Percentiles rank a stretch among this genome's conserved stretches.
phyloP scores from a whole-genome alignment of 495 filamentous ascomycete genomes.

The Apiosordaria backusii region DNA sequence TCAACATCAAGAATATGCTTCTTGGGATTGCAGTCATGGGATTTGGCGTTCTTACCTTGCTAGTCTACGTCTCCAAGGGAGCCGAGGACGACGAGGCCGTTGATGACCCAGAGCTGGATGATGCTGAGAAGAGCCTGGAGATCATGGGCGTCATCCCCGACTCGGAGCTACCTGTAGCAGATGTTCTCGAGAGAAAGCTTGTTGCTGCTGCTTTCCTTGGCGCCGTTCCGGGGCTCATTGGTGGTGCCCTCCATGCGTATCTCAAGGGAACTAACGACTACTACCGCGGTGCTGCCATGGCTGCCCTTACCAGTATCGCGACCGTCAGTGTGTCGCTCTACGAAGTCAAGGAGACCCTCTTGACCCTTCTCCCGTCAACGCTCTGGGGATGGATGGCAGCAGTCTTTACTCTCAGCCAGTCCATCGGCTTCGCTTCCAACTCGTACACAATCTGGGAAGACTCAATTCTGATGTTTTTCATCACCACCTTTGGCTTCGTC shows the following conservation, averaged over 20 bases:
- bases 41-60: slow-evolving; percentile 60
- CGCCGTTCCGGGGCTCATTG: slow-evolving; percentile 26
- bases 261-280: slow-evolving; percentile 35
- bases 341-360: slow-evolving; percentile 44
- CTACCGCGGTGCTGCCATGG: slow-evolving; percentile 40
- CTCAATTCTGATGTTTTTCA: slow-evolving; percentile 86
- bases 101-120: slow-evolving; percentile 43
- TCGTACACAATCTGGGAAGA: slow-evolving; percentile 99
- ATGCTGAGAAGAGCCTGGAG: slow-evolving; percentile 43
- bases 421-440: slow-evolving; percentile 89
- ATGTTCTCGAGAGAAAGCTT: slow-evolving; percentile 36
- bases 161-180: slow-evolving; percentile 25
- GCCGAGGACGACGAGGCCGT: slow-evolving; percentile 42
- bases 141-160: slow-evolving; percentile 33
- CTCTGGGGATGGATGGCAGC: slow-evolving; percentile 85
- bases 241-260: slow-evolving; percentile 29
- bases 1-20: slow-evolving; percentile 81
- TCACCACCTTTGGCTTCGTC: slow-evolving; percentile 77
- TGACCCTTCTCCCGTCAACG: slow-evolving; percentile 67
- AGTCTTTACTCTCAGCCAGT: slow-evolving; percentile 76
- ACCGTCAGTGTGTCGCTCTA: slow-evolving; percentile 58
- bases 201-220: slow-evolving; percentile 35
- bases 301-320: slow-evolving; percentile 60
- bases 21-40: slow-evolving; percentile 70
- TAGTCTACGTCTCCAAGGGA: slow-evolving; percentile 62